Conservation (phyloP, 345 rosid genomes). For the Eucalyptus sp. region DNA sequence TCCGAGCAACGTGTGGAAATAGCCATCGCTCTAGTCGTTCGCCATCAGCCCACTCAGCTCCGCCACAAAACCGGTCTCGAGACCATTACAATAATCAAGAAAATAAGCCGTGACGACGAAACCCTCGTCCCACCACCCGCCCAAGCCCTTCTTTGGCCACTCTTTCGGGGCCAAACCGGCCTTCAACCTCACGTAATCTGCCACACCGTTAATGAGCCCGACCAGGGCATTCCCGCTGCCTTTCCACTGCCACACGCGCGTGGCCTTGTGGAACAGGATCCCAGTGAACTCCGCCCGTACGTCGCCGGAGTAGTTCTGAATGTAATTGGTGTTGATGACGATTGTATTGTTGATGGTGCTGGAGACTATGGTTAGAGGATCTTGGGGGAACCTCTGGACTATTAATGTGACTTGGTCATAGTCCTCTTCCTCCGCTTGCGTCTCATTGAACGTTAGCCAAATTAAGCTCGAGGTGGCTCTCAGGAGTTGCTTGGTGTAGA, state of each 20-base stretch:
- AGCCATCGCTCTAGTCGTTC: neutral
- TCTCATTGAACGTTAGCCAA: neutral
- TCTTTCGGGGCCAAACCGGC: neutral
- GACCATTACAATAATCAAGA: neutral
- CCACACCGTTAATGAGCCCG: neutral
- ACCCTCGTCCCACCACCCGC: neutral
- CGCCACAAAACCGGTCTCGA: neutral
- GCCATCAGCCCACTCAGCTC: neutral
- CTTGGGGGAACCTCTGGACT: neutral
- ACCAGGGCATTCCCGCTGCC: neutral
- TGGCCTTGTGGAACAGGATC: neutral
- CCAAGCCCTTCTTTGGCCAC: neutral
- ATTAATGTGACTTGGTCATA: neutral
- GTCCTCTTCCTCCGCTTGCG: neutral
- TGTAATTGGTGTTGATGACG: neutral
- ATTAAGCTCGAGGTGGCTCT: neutral
- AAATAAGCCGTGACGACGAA: neutral
- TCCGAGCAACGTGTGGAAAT: neutral
- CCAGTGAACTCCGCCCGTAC: neutral
- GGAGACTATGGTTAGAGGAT: neutral
- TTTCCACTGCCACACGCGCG: neutral
- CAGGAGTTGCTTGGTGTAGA: neutral
- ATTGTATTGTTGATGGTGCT: neutral
- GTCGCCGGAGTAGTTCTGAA: neutral
- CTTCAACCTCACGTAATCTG: neutral